These are phyloP conservation scores for Eleusine indica DNA, from an alignment of 176 grass and related monocot species.

Conservation along the genomic window DNA sequence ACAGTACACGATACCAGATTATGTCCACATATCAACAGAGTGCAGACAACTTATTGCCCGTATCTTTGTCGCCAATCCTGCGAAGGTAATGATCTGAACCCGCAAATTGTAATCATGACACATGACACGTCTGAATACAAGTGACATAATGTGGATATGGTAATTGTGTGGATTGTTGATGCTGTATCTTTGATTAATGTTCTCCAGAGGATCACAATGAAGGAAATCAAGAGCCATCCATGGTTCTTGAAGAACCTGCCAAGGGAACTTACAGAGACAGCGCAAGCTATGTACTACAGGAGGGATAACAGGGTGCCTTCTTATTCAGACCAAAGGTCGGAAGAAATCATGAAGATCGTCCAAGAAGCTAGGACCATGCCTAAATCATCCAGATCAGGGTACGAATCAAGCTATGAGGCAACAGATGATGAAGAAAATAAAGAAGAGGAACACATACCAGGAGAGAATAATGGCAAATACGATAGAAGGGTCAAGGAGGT, in stretches of 20 bases:
- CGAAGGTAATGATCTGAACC: constrained; percentile 53
- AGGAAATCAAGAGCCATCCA: constrained; percentile 91
- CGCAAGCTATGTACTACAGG: constrained; percentile 77
- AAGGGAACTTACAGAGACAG: constrained; percentile 77
- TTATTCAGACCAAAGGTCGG: constrained; percentile 71
- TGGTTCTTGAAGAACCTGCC: constrained; percentile 98
- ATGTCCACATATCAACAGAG: constrained; percentile 76
- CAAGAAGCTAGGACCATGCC: constrained; percentile 73
- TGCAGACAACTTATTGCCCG: constrained; percentile 77
- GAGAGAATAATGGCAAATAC: constrained; percentile 65
- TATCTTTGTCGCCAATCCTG: constrained; percentile 79
- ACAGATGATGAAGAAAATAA: constrained; percentile 74
- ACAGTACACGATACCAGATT: constrained; percentile 81
- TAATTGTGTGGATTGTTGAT: constrained; percentile 1
- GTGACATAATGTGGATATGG: background rate
- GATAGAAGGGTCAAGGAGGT: constrained; percentile 83
- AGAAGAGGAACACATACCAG: constrained; percentile 45
- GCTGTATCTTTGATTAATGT: constrained; percentile 12
- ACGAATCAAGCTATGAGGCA: constrained; percentile 52
- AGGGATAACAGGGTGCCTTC: constrained; percentile 74
- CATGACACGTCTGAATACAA: background rate
- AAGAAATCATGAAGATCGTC: constrained; percentile 85
- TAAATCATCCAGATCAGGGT: constrained; percentile 58
- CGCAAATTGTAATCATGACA: background rate
- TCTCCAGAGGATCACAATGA: constrained; percentile 90